Conservation (phyloP, 805 yeast species). For the Blastobotrys americana region DNA sequence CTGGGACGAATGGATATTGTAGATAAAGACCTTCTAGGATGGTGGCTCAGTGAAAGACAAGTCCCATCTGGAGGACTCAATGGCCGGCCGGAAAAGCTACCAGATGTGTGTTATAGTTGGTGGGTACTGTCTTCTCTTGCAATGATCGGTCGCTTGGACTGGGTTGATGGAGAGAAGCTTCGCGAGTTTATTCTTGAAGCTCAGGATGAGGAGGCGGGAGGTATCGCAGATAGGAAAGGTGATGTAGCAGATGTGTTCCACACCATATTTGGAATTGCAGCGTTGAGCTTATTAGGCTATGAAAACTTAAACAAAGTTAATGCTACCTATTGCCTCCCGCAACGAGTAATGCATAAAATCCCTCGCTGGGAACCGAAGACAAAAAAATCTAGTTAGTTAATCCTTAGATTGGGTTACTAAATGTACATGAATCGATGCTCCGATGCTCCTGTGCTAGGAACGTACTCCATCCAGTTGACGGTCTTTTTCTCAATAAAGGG, state of each 20-base stretch:
- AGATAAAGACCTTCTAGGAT: conserved; percentile 43
- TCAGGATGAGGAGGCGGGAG: conserved; percentile 77
- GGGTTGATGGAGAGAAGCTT: conserved; percentile 67
- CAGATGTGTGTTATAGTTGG: conserved; percentile 98
- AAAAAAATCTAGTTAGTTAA: not conserved
- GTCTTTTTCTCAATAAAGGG: conserved; percentile 39
- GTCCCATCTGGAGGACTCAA: conserved; percentile 82
- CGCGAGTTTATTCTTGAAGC: conserved; percentile 61
- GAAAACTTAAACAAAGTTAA: conserved; percentile 58
- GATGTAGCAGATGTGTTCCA: conserved; percentile 92
- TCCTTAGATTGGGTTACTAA: conserved; percentile 4
- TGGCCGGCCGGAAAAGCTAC: conserved; percentile 92
- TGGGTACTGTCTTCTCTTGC: conserved; percentile 83
- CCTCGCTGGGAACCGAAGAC: conserved; percentile 2
- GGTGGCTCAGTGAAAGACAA: conserved; percentile 93
- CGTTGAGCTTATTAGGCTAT: conserved; percentile 66
- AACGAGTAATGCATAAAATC: conserved; percentile 32
- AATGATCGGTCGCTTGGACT: conserved; percentile 56
- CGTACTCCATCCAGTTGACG: conserved; percentile 67
- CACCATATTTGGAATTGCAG: conserved; percentile 85
- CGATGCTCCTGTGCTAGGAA: conserved; percentile 49
- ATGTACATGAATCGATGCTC: conserved; percentile 19
- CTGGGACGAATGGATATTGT: conserved; percentile 44
- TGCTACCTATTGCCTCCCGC: conserved; percentile 84
- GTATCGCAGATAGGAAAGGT: conserved; percentile 86